These are phyloP conservation scores for Polytolypa hystricis DNA, from an alignment of 2,329 filamentous ascomycete genomes.

Conservation along the genomic window DNA sequence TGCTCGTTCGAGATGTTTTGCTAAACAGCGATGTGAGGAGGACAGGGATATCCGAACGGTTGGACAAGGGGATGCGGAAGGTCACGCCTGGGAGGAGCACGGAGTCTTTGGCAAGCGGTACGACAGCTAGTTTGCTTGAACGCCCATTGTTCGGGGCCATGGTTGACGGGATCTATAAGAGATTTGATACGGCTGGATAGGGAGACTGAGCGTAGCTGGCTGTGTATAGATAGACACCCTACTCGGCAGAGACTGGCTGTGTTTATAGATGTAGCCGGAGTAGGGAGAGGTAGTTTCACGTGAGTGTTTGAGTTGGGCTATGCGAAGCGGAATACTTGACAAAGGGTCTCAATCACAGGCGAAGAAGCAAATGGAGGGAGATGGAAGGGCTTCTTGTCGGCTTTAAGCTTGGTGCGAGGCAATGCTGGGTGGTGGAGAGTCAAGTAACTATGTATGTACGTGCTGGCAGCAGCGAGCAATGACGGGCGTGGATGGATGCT, in stretches of 20 bases:
- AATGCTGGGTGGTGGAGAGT: too few species aligned
- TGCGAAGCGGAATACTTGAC: too few species aligned
- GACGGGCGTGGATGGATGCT: too few species aligned
- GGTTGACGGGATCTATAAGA: slow-evolving; percentile 11
- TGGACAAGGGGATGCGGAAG: slow-evolving; percentile 70
- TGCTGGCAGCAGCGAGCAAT: too few species aligned
- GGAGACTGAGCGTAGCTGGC: neutral
- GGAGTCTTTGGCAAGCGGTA: slow-evolving; percentile 68
- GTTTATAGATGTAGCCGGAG: too few species aligned
- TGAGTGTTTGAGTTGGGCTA: too few species aligned
- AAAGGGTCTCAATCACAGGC: too few species aligned
- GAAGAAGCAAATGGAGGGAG: too few species aligned
- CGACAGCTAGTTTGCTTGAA: slow-evolving; percentile 52
- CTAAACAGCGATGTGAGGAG: slow-evolving; percentile 79
- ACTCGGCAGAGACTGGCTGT: neutral
- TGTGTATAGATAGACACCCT: neutral
- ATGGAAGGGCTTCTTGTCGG: too few species aligned
- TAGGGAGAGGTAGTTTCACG: too few species aligned
- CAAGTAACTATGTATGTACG: too few species aligned
- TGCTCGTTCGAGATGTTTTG: slow-evolving; percentile 55
- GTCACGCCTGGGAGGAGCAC: slow-evolving; percentile 80
- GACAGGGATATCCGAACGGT: slow-evolving; percentile 77
- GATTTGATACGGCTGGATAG: neutral
- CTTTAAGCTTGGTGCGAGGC: too few species aligned
- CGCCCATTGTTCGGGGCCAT: slow-evolving; percentile 26